Base-by-base conservation (phyloP, 495 filamentous ascomycete genomes). In the Xylaria flabelliformis region DNA sequence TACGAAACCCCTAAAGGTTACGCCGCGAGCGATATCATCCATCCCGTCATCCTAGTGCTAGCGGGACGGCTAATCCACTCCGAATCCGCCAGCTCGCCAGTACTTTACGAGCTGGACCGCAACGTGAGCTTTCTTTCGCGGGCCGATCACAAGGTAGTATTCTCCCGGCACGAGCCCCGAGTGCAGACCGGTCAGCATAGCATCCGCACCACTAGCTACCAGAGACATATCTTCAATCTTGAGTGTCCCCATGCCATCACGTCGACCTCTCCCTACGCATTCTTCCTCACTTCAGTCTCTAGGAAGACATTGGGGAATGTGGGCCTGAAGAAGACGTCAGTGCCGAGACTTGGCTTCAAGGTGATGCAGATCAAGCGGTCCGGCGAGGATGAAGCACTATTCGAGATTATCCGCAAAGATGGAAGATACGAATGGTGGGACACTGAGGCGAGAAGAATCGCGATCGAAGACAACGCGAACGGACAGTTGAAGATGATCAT, bases 261-360 rank as follows among this genome's bases (percentile, higher is more conserved):
- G 1, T 53, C 46, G 19, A 67, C 64, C 4, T 67, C 64, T 9
- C 48, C 29, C 15, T 67, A 67, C 6, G 3, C 44, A 1, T 71
- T 46, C 48, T 46, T 71, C 12, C 41, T 63, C 29, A 65, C 69
- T n/a, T 56, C 59, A 48, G 69, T 42, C 36, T 71, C 69, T 1
- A 51, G 69, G 48, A 50, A 41, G 59, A 21, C 50, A 6, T 13
- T 51, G 46, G 59, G 42, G 44, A 55, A 32, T n/a, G 59, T 58
- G 32, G 44, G 55, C 4, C 69, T 71, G 34, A 71, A 65, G 46
- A 71, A 65, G 59, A 63, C 39, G 1, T 63, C 36, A 4, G 69
- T 71, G 42, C 69, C 61, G 3, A 53, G 64, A 34, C 64, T 42
- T 39, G 64, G 64, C 32, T 67, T 71, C 69, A 71, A 64, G 69